Percentiles rank a stretch among this genome's conserved stretches.
Evolutionary conservation across 768 basidiomycete species (phyloP).

Genomic region (Kwoniella botswanensis): DNA sequence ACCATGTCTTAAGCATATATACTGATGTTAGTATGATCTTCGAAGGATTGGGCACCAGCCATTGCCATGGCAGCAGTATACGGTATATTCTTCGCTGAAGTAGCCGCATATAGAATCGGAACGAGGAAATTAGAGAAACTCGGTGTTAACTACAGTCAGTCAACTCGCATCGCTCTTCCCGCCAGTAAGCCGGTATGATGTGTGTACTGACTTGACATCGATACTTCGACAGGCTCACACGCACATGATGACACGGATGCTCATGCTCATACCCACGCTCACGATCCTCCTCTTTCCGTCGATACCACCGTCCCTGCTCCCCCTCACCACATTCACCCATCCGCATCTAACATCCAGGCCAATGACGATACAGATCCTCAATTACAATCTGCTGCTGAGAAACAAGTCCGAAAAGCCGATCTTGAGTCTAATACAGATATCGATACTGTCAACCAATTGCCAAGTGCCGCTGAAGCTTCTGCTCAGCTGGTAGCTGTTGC

Average conservation of each 20-base stretch:
- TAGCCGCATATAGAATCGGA: conserved; percentile 86
- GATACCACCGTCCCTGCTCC: conserved; percentile 35
- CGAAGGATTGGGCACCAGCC: conserved; percentile 79
- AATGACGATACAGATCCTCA: conserved; percentile 25
- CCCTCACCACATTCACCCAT: conserved; percentile 36
- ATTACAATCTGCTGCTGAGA: background rate
- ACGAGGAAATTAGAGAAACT: conserved; percentile 70
- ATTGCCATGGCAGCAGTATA: conserved; percentile 82
- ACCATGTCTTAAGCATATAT: conserved; percentile 2
- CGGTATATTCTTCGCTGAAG: conserved; percentile 78
- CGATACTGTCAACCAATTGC: conserved; percentile 31
- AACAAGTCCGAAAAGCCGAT: conserved; percentile 15
- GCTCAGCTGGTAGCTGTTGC: conserved; percentile 85
- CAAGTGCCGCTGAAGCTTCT: conserved; percentile 44
- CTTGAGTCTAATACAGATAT: conserved; percentile 23
- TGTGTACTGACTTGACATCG: background rate
- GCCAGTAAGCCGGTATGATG: background rate
- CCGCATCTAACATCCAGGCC: conserved; percentile 5
- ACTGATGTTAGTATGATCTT: background rate
- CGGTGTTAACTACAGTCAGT: conserved; percentile 62
- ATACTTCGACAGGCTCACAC: conserved; percentile 31
- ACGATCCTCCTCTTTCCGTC: conserved; percentile 59
- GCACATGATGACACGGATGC: conserved; percentile 44
- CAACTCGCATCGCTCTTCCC: background rate
- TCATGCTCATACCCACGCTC: conserved; percentile 46